phyloP scores from a whole-genome alignment of 2,329 filamentous ascomycete genomes.

The Fusarium pseudoanthophilum region DNA sequence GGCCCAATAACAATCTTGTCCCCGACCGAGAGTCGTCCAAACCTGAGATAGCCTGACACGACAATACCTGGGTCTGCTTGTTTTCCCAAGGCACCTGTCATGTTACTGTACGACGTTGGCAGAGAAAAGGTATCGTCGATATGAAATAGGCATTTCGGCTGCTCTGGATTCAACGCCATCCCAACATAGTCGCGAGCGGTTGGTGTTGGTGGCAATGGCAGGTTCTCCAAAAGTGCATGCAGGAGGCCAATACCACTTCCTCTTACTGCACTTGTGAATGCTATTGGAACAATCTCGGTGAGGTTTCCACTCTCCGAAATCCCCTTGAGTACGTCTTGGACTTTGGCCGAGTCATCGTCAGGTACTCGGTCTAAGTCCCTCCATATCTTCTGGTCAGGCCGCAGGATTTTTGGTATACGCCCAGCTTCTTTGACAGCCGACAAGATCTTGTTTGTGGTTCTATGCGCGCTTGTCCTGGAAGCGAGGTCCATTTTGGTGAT shows the following conservation, averaged over 20 bases:
- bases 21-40: slow-evolving; percentile 80
- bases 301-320: slow-evolving; percentile 58
- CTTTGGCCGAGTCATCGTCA: slow-evolving; percentile 65
- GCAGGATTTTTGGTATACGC: slow-evolving; percentile 79
- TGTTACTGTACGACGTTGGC: slow-evolving; percentile 64
- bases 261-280: slow-evolving; percentile 87
- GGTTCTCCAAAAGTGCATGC: slow-evolving; percentile 80
- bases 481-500: slow-evolving; percentile 94
- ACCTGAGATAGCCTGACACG: slow-evolving; percentile 85
- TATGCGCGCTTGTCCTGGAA: slow-evolving; percentile 75
- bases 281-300: slow-evolving; percentile 76
- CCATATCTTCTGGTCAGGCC: slow-evolving; percentile 60
- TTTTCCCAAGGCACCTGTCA: slow-evolving; percentile 27
- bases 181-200: slow-evolving; percentile 66
- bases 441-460: slow-evolving; percentile 77
- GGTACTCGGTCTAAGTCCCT: slow-evolving; percentile 68
- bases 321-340: slow-evolving; percentile 64
- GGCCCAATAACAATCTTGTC: slow-evolving; percentile 84
- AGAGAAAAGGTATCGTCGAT: slow-evolving; percentile 90
- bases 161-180: slow-evolving; percentile 66
- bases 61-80: slow-evolving; percentile 70
- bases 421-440: slow-evolving; percentile 81
- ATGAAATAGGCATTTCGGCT: slow-evolving; percentile 78
- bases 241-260: slow-evolving; percentile 83
- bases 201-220: slow-evolving; percentile 74